A percentile compares a stretch with the other conserved stretches of the same genome.
Evolutionary conservation across 129 eudicot species (phyloP).

Genomic region (Erigeron canadensis): DNA sequence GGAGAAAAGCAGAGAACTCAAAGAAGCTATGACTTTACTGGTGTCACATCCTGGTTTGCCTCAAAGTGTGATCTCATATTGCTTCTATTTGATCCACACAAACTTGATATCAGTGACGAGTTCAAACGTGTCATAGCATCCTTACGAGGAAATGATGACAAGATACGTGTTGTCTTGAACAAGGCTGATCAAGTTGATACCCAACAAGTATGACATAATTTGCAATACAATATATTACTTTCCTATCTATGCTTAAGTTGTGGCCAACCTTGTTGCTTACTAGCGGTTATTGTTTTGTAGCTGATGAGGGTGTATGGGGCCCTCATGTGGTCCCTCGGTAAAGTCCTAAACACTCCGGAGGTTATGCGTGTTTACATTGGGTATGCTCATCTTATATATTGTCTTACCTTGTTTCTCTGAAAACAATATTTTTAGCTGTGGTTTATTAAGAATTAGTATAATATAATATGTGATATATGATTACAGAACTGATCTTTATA

Average conservation of each 20-base stretch:
- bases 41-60: conserved; percentile 98
- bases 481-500: neutral
- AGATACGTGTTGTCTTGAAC: conserved; percentile 90
- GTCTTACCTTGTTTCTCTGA: neutral
- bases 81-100: conserved; percentile 93
- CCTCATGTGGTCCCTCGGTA: conserved; percentile 98
- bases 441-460: neutral
- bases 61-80: conserved; percentile 85
- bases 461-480: neutral
- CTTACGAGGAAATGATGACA: conserved; percentile 91
- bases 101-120: conserved; percentile 95
- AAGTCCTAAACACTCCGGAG: conserved; percentile 91
- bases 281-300: conserved; percentile 39
- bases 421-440: too few relatives aligned
- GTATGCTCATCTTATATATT: conserved; percentile 35
- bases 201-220: conserved; percentile 63
- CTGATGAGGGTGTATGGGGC: conserved; percentile 98
- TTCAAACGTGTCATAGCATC: conserved; percentile 90
- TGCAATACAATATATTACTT: neutral
- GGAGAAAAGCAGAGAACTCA: conserved; percentile 98
- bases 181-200: conserved; percentile 99
- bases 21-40: conserved; percentile 95
- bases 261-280: conserved; percentile 10
- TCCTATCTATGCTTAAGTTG: neutral
- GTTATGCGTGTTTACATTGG: conserved; percentile 95